Conservation (phyloP, 495 filamentous ascomycete species). For the Usnea hakonensis region DNA sequence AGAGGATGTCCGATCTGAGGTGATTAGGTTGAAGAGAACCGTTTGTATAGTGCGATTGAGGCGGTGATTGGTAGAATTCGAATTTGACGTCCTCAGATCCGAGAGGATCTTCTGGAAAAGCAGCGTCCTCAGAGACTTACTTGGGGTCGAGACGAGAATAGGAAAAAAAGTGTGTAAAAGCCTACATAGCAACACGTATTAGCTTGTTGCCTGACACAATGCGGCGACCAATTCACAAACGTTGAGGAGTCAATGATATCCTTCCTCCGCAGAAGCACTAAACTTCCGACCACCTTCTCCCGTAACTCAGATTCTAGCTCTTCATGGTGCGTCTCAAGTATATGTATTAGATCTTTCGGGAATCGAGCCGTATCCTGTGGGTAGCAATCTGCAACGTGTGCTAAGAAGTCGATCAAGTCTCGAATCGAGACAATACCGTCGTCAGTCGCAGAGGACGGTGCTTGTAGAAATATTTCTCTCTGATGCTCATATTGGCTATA, state of each 20-base stretch:
- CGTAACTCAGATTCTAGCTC: conserved; percentile 71
- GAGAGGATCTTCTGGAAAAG: conserved; percentile 87
- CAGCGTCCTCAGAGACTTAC: conserved; percentile 74
- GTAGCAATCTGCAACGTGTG: conserved; percentile 91
- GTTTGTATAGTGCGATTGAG: conserved; percentile 90
- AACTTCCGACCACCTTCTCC: conserved; percentile 88
- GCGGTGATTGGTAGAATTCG: conserved; percentile 77
- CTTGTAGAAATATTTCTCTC: conserved; percentile 78
- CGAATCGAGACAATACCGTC: conserved; percentile 70
- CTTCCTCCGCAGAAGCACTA: conserved; percentile 83
- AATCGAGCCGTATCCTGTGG: conserved; percentile 70
- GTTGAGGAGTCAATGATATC: conserved; percentile 78
- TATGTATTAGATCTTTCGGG: conserved; percentile 68
- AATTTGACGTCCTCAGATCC: conserved; percentile 78
- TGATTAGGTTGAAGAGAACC: conserved; percentile 83
- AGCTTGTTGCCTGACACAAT: neutral
- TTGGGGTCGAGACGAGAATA: conserved; percentile 76
- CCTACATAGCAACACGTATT: conserved; percentile 24
- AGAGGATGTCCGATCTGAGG: conserved; percentile 69
- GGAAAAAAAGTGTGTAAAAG: conserved; percentile 87
- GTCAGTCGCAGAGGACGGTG: conserved; percentile 67
- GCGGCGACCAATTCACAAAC: conserved; percentile 29
- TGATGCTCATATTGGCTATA: conserved; percentile 89
- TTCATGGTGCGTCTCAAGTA: conserved; percentile 73
- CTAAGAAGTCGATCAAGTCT: conserved; percentile 80